A percentile compares a stretch with the other conserved stretches of the same genome.
Conservation (phyloP, 495 filamentous ascomycete genomes). For the Tuber calosporum region DNA sequence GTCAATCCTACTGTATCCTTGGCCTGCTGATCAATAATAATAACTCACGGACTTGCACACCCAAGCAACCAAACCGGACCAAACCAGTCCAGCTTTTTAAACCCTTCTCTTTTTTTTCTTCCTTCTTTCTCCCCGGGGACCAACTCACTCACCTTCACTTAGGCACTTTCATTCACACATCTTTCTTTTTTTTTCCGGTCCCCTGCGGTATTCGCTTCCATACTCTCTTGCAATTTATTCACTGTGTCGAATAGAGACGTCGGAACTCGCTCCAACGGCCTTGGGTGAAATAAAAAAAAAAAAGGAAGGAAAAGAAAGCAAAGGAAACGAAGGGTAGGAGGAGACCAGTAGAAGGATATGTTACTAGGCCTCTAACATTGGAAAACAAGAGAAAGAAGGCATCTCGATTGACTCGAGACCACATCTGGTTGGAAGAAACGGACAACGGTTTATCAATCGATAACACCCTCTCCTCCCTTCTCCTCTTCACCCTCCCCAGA, state of each 20-base stretch:
- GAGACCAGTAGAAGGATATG: constrained; percentile 24
- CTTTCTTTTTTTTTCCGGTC: neutral
- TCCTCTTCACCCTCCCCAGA: constrained; percentile 1
- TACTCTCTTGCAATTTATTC: neutral
- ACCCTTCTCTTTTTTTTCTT: constrained; percentile 12
- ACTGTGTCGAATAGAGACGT: neutral
- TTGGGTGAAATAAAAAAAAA: neutral
- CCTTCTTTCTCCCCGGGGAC: constrained; percentile 2
- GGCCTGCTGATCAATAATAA: neutral
- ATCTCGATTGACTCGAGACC: constrained; percentile 37
- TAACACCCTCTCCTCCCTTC: neutral
- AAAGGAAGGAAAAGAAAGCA: neutral
- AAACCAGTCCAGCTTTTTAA: neutral
- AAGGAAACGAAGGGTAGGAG: neutral
- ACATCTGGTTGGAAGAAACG: neutral
- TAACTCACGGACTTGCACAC: neutral
- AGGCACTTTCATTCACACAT: neutral
- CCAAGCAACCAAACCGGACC: neutral
- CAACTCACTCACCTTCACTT: neutral
- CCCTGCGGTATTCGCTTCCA: neutral
- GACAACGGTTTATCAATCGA: neutral
- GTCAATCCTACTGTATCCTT: neutral
- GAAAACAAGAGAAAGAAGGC: constrained; percentile 4
- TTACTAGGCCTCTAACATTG: constrained; percentile 32
- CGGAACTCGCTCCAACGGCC: constrained; percentile 1